Conservation (phyloP, 345 rosid genomes). For the Hypericum perforatum region DNA sequence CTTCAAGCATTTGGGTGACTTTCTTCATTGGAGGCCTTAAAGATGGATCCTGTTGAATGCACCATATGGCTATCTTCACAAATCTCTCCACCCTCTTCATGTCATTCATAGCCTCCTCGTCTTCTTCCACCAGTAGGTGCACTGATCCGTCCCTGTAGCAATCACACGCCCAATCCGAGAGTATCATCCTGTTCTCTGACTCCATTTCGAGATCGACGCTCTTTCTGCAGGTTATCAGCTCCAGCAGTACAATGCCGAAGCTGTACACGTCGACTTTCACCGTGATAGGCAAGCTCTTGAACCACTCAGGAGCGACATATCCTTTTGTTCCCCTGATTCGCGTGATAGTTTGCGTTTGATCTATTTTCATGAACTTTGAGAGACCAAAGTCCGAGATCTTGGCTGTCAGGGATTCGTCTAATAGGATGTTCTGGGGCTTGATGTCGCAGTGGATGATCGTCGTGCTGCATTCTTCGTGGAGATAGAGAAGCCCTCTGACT, state of each 20-base stretch:
- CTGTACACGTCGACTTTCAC: conserved; percentile 38
- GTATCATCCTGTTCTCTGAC: conserved; percentile 13
- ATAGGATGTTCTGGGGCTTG: conserved; percentile 32
- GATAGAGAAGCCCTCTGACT: conserved; percentile 28
- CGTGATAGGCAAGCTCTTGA: conserved; percentile 30
- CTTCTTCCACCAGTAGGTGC: conserved; percentile 18
- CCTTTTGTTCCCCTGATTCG: conserved; percentile 33
- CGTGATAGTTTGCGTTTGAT: conserved; percentile 23
- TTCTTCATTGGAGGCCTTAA: conserved; percentile 39
- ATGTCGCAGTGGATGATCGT: conserved; percentile 34
- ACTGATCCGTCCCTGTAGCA: conserved; percentile 26
- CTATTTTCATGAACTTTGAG: conserved; percentile 23
- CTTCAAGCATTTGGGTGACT: conserved; percentile 34
- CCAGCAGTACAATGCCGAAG: conserved; percentile 30
- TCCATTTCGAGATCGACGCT: conserved; percentile 7
- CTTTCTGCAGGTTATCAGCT: conserved; percentile 31
- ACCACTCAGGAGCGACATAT: conserved; percentile 37
- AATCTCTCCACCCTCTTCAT: conserved; percentile 24
- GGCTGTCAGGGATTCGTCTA: conserved; percentile 16
- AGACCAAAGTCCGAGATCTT: conserved; percentile 31
- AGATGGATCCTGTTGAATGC: conserved; percentile 45
- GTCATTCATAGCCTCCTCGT: conserved; percentile 33
- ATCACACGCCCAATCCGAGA: conserved; percentile 45
- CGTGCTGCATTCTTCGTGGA: conserved; percentile 30
- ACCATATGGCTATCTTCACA: conserved; percentile 47